Evolutionary conservation across 768 basidiomycete genomes (phyloP), one percentile per base, ranked within the genome.

Genomic region (Lentinula aciculospora): DNA sequence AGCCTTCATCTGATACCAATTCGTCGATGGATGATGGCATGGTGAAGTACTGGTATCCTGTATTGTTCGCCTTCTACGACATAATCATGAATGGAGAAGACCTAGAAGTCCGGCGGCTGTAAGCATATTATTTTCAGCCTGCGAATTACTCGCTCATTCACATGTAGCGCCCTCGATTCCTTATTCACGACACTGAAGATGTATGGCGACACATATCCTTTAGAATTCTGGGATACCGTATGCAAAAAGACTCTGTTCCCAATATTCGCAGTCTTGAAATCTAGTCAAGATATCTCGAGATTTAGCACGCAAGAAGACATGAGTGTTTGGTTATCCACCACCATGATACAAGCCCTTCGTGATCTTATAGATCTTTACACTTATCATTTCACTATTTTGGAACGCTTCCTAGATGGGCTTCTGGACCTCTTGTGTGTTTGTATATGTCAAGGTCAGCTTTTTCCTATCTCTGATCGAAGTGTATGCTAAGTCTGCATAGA

Each of bases 31-130:
- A 91, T 59, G 96, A 97, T 60, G 84, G 83, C 28, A 95, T 94
- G 91, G 89, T 98, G 72, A 89, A 86, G 64, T 98, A 88, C 71
- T 99, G 97, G 97, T 94, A 91, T 76, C 97, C 97, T 0, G 85
- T 93, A 1, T 77, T 98, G 36, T 96, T 98, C 67, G 89, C 91
- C n/a, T 98, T 98, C 76, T 98, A 95, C 72, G 97, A 98, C 69
- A 96, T 99, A 56, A 96, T 99, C 68, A 98, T 99, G 96, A 98
- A 97, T 61, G 97, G 94, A 17, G 97, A 98, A 69, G 97, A 99
- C 67, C 75, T 99, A 27, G 97, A 99, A 81, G 94, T 99, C 53
- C 85, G 97, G 64, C 83, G 95, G 67, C 71, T 98, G 97, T 99
- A 68, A 74, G 93, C 78, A 28, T 21, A 55, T 53, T 31, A n/a